A percentile compares a stretch with the other conserved stretches of the same genome.
These are phyloP conservation scores for Paratinospora sagittata DNA, from an alignment of 164 flowering plant genomes.

Conservation along the genomic window DNA sequence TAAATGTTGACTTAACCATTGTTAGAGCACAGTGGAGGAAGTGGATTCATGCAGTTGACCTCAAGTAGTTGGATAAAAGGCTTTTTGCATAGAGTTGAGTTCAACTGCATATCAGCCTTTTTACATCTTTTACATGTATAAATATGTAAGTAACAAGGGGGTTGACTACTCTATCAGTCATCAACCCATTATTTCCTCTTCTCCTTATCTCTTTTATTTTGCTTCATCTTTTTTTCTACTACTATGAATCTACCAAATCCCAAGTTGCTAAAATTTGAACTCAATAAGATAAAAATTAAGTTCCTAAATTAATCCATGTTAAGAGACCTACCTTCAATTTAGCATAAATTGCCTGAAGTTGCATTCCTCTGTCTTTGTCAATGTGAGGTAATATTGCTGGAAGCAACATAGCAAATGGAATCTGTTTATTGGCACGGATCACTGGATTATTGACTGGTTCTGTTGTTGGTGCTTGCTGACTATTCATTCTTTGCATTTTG, in stretches of 20 bases:
- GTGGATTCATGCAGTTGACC: no score
- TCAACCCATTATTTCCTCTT: not conserved
- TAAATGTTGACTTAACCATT: no score
- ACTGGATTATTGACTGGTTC: slow-evolving; percentile 33
- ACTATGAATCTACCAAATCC: not conserved
- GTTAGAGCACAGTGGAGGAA: no score
- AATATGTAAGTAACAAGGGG: not conserved
- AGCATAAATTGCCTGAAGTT: slow-evolving; percentile 52
- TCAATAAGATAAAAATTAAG: not conserved
- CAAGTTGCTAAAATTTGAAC: not conserved
- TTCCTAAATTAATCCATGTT: not conserved
- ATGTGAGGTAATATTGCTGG: slow-evolving; percentile 71
- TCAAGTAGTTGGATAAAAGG: no score
- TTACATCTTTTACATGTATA: not conserved
- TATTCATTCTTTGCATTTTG: slow-evolving; percentile 39
- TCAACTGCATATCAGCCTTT: not conserved
- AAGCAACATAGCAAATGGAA: slow-evolving; percentile 68
- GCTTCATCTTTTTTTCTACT: not conserved
- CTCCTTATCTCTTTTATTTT: not conserved
- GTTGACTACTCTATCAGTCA: not conserved
- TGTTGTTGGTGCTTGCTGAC: slow-evolving; percentile 29
- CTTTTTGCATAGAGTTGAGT: no score
- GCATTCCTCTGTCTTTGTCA: slow-evolving; percentile 79
- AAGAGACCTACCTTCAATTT: slow-evolving; percentile 56
- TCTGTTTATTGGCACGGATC: slow-evolving; percentile 39